Evolutionary conservation across 345 rosid species (phyloP).

Genomic region (Diplotaxis tenuifolia): DNA sequence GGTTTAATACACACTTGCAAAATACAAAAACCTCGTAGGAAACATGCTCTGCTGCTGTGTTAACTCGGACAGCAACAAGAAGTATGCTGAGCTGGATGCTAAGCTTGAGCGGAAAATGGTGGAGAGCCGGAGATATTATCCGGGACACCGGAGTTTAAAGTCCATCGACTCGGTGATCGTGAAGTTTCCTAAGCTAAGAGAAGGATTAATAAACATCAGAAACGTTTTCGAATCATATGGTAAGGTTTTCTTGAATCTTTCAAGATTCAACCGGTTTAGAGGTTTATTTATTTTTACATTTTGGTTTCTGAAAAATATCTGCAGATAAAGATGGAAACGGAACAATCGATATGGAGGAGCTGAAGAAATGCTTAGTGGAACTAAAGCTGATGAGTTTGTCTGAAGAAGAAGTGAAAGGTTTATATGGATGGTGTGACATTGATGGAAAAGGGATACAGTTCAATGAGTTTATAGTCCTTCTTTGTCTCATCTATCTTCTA

Average conservation of each 20-base stretch:
- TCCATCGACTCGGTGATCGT: conserved; percentile 66
- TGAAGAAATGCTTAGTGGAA: conserved; percentile 62
- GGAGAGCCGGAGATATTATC: conserved; percentile 51
- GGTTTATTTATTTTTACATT: not conserved
- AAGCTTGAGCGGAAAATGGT: conserved; percentile 70
- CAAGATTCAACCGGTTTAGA: not conserved
- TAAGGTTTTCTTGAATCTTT: conserved; percentile 34
- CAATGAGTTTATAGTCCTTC: conserved; percentile 77
- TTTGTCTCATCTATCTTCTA: conserved; percentile 73
- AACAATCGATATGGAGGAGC: conserved; percentile 61
- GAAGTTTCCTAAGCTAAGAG: conserved; percentile 66
- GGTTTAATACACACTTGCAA: conserved; percentile 5
- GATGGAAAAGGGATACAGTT: conserved; percentile 82
- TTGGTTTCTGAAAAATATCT: not conserved
- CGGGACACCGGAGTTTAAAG: conserved; percentile 47
- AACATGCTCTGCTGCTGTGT: conserved; percentile 47
- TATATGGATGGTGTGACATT: conserved; percentile 75
- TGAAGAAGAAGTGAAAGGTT: conserved; percentile 67
- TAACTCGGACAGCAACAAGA: conserved; percentile 44
- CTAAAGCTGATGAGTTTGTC: conserved; percentile 44
- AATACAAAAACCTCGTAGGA: conserved; percentile 33
- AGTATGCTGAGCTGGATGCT: conserved; percentile 57
- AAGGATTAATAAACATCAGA: conserved; percentile 63
- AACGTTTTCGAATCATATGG: conserved; percentile 65
- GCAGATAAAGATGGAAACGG: conserved; percentile 74